Evolutionary conservation across 1,139 yeast genomes (phyloP).

Genomic region (Candida glucosophila): DNA sequence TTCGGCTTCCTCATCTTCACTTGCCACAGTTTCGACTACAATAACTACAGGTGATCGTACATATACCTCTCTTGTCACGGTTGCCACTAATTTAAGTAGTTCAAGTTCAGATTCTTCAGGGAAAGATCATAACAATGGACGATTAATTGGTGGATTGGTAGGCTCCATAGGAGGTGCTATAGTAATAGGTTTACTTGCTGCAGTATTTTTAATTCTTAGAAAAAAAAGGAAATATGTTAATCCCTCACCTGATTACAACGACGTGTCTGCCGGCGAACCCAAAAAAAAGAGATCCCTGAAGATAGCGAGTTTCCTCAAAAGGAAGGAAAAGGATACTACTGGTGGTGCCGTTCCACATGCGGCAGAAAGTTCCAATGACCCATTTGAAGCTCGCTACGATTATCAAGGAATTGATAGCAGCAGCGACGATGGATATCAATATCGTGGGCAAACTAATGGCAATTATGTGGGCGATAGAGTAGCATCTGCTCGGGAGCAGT

Average conservation of each 20-base stretch:
- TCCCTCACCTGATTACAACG: slow-evolving; percentile 39
- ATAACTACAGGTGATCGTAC: slow-evolving; percentile 27
- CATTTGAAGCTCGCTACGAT: slow-evolving; percentile 2
- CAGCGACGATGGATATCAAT: slow-evolving; percentile 27
- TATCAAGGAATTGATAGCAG: slow-evolving; percentile 7
- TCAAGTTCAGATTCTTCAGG: slow-evolving; percentile 10
- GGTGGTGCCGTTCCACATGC: too few species aligned
- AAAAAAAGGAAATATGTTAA: slow-evolving; percentile 26
- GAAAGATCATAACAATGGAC: slow-evolving; percentile 17
- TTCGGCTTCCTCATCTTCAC: slow-evolving; percentile 5
- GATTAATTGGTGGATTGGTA: slow-evolving; percentile 39
- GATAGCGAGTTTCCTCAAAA: too few species aligned
- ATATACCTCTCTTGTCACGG: slow-evolving; percentile 32
- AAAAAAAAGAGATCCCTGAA: too few species aligned
- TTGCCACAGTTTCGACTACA: slow-evolving; percentile 18
- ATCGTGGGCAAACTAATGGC: slow-evolving; percentile 41
- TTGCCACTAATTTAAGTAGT: slow-evolving; percentile 24
- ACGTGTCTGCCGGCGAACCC: slow-evolving; percentile 9
- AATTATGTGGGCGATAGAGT: too few species aligned
- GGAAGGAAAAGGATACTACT: too few species aligned
- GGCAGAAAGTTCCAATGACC: too few species aligned
- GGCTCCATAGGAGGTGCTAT: slow-evolving; percentile 42
- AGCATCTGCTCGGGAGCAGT: too few species aligned
- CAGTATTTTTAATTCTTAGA: slow-evolving; percentile 28
- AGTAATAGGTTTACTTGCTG: slow-evolving; percentile 30